Percentiles rank a stretch among this genome's conserved stretches.
Evolutionary conservation across 768 basidiomycete genomes (phyloP).

Genomic region (Termitomyces sp.): DNA sequence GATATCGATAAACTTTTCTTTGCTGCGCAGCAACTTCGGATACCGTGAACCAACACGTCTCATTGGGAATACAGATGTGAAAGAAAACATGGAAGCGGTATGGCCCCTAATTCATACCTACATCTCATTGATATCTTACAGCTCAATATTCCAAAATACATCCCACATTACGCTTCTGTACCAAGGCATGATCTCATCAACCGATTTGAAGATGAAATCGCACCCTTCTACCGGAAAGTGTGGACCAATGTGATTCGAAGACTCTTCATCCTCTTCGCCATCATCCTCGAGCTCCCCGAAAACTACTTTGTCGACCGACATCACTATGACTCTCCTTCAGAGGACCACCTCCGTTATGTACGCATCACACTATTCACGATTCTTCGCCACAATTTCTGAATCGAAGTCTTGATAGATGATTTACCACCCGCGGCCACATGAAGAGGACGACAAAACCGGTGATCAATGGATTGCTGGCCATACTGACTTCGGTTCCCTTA

Average conservation of each 20-base stretch:
- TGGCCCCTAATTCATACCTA: background rate
- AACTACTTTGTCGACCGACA: constrained; percentile 39
- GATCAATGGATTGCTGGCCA: constrained; percentile 45
- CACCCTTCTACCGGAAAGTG: constrained; percentile 24
- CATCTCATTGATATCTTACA: background rate
- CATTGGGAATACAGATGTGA: constrained; percentile 29
- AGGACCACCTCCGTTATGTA: constrained; percentile 31
- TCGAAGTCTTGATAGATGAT: constrained; percentile 20
- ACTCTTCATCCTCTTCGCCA: constrained; percentile 30
- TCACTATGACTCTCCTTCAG: constrained; percentile 27
- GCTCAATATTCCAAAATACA: constrained; percentile 34
- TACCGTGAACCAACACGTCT: constrained; percentile 30
- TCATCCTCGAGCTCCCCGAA: constrained; percentile 44
- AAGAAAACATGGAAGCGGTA: constrained; percentile 34
- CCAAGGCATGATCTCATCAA: constrained; percentile 22
- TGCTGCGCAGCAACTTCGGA: constrained; percentile 24
- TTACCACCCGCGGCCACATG: constrained; percentile 32
- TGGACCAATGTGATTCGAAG: constrained; percentile 26
- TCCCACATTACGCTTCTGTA: constrained; percentile 9
- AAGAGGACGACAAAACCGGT: constrained; percentile 36
- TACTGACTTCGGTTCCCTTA: constrained; percentile 36
- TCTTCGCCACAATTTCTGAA: background rate
- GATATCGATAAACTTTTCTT: background rate
- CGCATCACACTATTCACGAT: background rate
- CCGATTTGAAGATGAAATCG: constrained; percentile 24